Evolutionary conservation across 2,329 filamentous ascomycete species (phyloP).

Genomic region (Zalaria sp.): DNA sequence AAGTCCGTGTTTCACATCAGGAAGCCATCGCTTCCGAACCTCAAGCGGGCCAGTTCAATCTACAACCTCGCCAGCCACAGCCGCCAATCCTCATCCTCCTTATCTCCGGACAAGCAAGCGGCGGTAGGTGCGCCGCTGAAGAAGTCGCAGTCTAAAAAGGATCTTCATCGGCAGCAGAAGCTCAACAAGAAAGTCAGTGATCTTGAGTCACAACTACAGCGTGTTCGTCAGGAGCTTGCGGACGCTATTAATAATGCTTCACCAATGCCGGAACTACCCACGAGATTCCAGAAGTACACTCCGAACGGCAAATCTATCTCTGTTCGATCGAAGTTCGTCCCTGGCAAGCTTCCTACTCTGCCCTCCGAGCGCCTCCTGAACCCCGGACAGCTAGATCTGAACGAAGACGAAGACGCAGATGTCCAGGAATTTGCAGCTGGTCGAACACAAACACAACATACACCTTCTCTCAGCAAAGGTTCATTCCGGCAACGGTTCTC

Average conservation of each 20-base stretch:
- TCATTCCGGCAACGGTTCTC: not conserved
- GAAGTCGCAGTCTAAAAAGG: conserved; percentile 39
- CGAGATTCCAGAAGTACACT: conserved; percentile 21
- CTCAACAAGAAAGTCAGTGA: conserved; percentile 46
- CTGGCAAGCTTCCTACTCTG: conserved; percentile 21
- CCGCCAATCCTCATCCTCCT: conserved; percentile 19
- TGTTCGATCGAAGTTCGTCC: conserved; percentile 17
- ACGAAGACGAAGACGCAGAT: not conserved
- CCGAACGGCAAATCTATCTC: conserved; percentile 14
- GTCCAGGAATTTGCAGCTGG: not conserved
- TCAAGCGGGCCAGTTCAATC: conserved; percentile 19
- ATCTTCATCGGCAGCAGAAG: conserved; percentile 42
- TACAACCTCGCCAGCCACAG: conserved; percentile 11
- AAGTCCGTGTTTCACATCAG: conserved; percentile 9
- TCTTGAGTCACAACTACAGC: conserved; percentile 43
- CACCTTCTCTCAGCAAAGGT: not conserved
- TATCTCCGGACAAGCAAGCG: conserved; percentile 16
- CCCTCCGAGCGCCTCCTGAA: conserved; percentile 24
- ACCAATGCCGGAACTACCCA: conserved; percentile 22
- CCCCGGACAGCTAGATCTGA: conserved; percentile 10
- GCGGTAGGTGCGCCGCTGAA: conserved; percentile 17
- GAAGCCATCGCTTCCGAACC: conserved; percentile 17
- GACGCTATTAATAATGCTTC: conserved; percentile 30
- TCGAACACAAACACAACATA: not conserved
- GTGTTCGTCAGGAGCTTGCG: conserved; percentile 40